A percentile compares a stretch with the other conserved stretches of the same genome.
Evolutionary conservation across 495 filamentous ascomycete genomes (phyloP).

Genomic region (Friedmanniomyces simplex): DNA sequence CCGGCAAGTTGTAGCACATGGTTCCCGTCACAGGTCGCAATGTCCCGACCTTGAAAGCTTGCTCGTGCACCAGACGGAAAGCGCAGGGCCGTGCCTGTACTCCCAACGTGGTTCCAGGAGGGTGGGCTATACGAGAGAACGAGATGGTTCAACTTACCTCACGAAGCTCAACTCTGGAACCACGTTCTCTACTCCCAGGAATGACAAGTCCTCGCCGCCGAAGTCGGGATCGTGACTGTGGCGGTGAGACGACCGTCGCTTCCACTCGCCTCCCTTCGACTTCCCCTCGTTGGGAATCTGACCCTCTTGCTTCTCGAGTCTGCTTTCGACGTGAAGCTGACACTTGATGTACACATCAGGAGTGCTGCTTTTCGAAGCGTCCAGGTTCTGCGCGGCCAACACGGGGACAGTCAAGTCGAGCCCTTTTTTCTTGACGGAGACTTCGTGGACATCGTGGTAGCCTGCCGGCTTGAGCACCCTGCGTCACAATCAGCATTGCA

Average conservation of each 20-base stretch:
- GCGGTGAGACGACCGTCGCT: slow-evolving; percentile 51
- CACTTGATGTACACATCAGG: slow-evolving; percentile 75
- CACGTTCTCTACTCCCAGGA: slow-evolving; percentile 52
- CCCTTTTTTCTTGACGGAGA: slow-evolving; percentile 31
- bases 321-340: slow-evolving; percentile 67
- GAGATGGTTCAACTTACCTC: slow-evolving; percentile 40
- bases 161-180: slow-evolving; percentile 74
- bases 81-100: neutral
- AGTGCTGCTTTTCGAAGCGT: slow-evolving; percentile 45
- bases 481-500: too few relatives aligned
- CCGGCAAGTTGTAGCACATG: neutral
- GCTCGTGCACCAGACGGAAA: neutral
- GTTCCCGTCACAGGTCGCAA: neutral
- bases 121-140: neutral
- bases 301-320: slow-evolving; percentile 27
- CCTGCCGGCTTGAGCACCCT: slow-evolving; percentile 66
- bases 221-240: slow-evolving; percentile 63
- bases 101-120: neutral
- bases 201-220: slow-evolving; percentile 49
- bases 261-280: slow-evolving; percentile 52
- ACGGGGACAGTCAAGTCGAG: slow-evolving; percentile 46
- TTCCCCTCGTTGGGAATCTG: slow-evolving; percentile 37
- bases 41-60: neutral
- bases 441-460: slow-evolving; percentile 38
- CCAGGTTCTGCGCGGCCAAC: slow-evolving; percentile 45